phyloP scores from a whole-genome alignment of 2,329 filamentous ascomycete genomes.

The Arthrobotrys iridis region DNA sequence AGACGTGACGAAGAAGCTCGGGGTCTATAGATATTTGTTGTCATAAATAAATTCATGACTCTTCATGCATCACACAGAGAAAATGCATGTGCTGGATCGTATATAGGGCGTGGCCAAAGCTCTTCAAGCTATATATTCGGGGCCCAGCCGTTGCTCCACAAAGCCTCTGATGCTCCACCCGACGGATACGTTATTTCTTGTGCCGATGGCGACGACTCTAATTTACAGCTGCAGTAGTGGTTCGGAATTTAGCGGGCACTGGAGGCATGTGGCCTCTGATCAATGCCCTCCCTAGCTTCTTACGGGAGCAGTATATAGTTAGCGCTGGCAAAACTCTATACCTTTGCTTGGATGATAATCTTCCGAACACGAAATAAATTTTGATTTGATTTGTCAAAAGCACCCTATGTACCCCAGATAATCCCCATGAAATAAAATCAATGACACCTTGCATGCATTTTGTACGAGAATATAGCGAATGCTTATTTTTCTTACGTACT shows the following conservation, averaged over 20 bases:
- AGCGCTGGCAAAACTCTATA: no score
- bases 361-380: not conserved
- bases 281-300: no score
- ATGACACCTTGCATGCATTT: not conserved
- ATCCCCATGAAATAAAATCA: not conserved
- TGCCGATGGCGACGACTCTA: not conserved
- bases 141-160: not conserved
- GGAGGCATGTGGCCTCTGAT: not conserved
- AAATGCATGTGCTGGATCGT: not conserved
- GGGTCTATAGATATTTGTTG: no score
- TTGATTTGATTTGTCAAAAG: not conserved
- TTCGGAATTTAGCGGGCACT: not conserved
- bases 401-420: not conserved
- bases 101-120: not conserved
- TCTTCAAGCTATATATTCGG: not conserved
- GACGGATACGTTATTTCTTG: not conserved
- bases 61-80: not conserved
- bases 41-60: not conserved
- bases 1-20: not conserved
- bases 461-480: not conserved
- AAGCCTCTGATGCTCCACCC: not conserved
- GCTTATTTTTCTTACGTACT: slow-evolving; percentile 3
- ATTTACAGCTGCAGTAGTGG: not conserved
- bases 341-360: no score
- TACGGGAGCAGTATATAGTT: no score